Evolutionary conservation across 1,284 basidiomycete genomes (phyloP), one percentile per base, ranked within the genome.

Genomic region (Caloboletus inedulis): DNA sequence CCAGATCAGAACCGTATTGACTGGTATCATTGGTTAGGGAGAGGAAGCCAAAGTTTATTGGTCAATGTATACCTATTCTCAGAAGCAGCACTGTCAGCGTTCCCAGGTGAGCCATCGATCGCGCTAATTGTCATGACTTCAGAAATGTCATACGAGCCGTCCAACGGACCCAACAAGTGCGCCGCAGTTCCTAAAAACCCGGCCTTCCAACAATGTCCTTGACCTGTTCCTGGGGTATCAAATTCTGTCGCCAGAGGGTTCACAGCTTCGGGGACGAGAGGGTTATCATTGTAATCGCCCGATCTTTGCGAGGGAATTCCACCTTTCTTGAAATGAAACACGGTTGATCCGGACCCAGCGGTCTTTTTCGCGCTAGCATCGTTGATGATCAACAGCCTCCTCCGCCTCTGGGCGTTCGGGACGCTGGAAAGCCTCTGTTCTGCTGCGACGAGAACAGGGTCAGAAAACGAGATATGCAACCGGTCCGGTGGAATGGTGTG

Each of bases 401-500:
- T 13, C 25, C 7, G 25, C 18, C 7, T 21, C 25, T 55, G 43
- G 13, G 43, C 25, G 29, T 41, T 36, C 10, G 43, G 53, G 7
- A 34, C 30, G 18, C 19, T 18, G 33, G 51, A 46, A 9, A 64
- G 51, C 19, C 37, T 43, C 23, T 51, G 49, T 31, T 67, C 60
- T 42, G 55, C 53, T 18, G 58, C 59, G 46, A 53, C 53, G 49
- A 69, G 51, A 21, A 65, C 56, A 33, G 62, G 60, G n/a, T 62
- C 62, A 14, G 62, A 54, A n/a, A 66, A 29, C 3, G 62, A 66
- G 29, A 62, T 47, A 6, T 49, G 61, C 10, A 64, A 13, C 34
- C 47, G 57, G 33, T 58, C 47, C 12, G 51, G 44, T 41, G 54
- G 52, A 19, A 62, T 55, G 2, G 35, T 27, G 39, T 46, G 57